A percentile compares a stretch with the other conserved stretches of the same genome.
phyloP scores from a whole-genome alignment of 148 eudicot species.

The Vaccinium darrowii region DNA sequence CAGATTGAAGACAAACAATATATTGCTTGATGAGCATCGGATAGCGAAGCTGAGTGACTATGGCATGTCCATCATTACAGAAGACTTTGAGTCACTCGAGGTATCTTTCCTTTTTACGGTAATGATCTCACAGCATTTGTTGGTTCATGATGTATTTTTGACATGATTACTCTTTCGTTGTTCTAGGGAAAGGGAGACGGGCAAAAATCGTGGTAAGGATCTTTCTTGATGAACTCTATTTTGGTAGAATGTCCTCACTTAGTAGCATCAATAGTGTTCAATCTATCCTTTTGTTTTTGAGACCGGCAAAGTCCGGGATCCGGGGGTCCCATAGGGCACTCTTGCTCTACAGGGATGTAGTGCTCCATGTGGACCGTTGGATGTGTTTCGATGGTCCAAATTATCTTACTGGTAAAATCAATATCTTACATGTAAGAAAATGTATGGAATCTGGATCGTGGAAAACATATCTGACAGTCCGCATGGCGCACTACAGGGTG shows the following conservation, averaged over 20 bases:
- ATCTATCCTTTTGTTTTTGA: neutral
- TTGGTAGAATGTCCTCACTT: neutral
- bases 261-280: neutral
- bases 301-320: neutral
- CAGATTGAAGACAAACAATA: conserved; percentile 51
- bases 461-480: no score
- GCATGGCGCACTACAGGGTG: no score
- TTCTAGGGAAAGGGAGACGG: conserved; percentile 47
- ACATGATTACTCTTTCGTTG: conserved; percentile 8
- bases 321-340: no score
- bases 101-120: conserved; percentile 22
- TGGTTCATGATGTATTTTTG: conserved; percentile 14
- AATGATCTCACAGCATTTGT: conserved; percentile 1
- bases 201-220: conserved; percentile 42
- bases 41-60: conserved; percentile 70
- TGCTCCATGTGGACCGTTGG: no score
- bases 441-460: no score
- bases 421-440: no score
- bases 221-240: neutral
- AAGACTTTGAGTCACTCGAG: conserved; percentile 48
- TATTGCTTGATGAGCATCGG: conserved; percentile 64
- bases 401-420: no score
- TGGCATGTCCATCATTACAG: conserved; percentile 60
- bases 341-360: no score
- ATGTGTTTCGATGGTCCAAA: no score